phyloP scores from a whole-genome alignment of 176 grass and related monocot species.

The Zea luxurians region DNA sequence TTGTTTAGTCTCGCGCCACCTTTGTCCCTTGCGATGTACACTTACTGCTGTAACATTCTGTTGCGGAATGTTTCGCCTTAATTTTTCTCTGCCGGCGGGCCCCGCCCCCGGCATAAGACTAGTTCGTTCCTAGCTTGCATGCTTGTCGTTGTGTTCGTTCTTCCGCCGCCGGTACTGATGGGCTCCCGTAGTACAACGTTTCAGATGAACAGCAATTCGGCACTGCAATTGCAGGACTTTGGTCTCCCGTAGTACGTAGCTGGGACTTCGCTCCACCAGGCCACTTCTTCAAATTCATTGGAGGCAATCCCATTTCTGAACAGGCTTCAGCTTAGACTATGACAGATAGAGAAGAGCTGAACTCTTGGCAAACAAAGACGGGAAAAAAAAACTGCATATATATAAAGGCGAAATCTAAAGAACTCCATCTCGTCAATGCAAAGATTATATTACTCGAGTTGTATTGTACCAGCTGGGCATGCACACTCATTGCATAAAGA shows the following conservation, averaged over 20 bases:
- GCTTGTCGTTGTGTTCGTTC: neutral
- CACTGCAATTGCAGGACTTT: neutral
- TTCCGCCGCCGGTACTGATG: neutral
- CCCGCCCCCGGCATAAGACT: neutral
- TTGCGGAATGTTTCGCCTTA: neutral
- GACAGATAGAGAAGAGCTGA: neutral
- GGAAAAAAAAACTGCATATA: neutral
- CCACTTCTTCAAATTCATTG: neutral
- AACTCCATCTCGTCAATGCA: constrained; percentile 1
- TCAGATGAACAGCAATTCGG: neutral
- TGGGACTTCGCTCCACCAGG: neutral
- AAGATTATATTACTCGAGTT: constrained; percentile 10
- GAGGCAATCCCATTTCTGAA: neutral
- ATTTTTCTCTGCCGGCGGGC: neutral
- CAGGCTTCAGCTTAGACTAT: neutral
- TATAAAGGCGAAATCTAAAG: neutral
- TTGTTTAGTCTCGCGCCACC: constrained; percentile 6
- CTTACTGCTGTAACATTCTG: constrained; percentile 29
- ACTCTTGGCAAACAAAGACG: neutral
- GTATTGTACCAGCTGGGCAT: neutral
- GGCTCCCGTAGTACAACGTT: neutral
- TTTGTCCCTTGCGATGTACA: constrained; percentile 32
- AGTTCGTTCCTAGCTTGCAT: neutral
- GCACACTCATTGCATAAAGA: constrained; percentile 38
- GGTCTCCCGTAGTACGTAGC: neutral